These are phyloP conservation scores for Scutellaria baicalensis DNA, from an alignment of 257 asterid species.

Conservation along the genomic window DNA sequence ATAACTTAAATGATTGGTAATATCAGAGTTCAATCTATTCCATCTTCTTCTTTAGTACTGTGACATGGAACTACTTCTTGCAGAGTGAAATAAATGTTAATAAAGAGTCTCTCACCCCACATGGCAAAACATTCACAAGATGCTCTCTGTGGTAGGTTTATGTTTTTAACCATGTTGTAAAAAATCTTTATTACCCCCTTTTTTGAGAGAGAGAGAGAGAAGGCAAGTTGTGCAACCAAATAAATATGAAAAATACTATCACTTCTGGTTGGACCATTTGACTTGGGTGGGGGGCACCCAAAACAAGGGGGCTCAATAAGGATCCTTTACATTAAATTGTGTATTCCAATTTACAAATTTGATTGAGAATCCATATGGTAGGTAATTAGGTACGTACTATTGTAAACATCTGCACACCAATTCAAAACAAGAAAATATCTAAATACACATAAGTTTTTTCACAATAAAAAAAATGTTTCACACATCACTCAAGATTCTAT, in stretches of 20 bases:
- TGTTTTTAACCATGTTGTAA: neutral
- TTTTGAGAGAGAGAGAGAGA: neutral
- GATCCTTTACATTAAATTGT: neutral
- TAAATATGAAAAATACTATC: neutral
- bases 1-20: neutral
- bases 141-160: neutral
- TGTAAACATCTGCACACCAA: neutral
- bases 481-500: too few species aligned
- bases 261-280: constrained; percentile 10
- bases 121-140: constrained; percentile 14
- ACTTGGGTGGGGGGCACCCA: constrained; percentile 21
- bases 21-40: neutral
- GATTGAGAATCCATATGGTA: constrained; percentile 14
- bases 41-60: neutral
- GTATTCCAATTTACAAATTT: neutral
- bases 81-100: constrained; percentile 38
- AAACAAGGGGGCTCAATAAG: constrained; percentile 1
- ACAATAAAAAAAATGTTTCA: too few species aligned
- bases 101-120: constrained; percentile 24
- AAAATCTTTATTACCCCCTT: neutral
- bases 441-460: too few species aligned
- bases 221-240: constrained; percentile 14
- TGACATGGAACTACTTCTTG: constrained; percentile 22
- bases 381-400: constrained; percentile 23
- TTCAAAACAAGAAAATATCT: neutral